Conservation (phyloP, 371 early-diverging fungal genomes). For the Mortierella sp. region DNA sequence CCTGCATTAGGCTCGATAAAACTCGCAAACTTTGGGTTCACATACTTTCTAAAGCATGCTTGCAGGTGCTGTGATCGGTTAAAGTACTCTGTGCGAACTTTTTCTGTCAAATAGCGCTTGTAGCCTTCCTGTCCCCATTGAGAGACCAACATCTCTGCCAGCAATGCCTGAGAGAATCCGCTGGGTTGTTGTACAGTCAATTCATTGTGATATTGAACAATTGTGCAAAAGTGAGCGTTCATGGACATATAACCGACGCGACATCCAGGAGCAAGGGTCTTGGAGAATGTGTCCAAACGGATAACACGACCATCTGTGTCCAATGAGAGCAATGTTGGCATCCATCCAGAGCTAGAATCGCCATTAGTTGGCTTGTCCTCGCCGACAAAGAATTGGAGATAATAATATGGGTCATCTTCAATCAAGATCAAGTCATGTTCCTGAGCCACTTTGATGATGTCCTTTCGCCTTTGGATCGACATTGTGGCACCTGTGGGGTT, state of each 20-base stretch:
- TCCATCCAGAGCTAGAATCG: constrained; percentile 7
- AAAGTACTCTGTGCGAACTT: constrained; percentile 71
- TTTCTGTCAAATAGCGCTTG: constrained; percentile 67
- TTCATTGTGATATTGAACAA: constrained; percentile 79
- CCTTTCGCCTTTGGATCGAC: constrained; percentile 68
- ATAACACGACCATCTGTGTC: constrained; percentile 85
- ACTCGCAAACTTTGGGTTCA: constrained; percentile 69
- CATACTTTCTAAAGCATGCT: constrained; percentile 61
- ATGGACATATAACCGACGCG: constrained; percentile 85
- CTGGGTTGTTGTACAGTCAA: constrained; percentile 81
- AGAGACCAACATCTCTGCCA: constrained; percentile 70
- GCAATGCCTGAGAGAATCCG: constrained; percentile 74
- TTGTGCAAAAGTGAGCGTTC: constrained; percentile 73
- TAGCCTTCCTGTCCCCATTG: constrained; percentile 79
- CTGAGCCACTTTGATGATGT: constrained; percentile 69
- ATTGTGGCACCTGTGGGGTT: constrained; percentile 82
- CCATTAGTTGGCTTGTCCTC: constrained; percentile 65
- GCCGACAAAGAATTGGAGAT: constrained; percentile 69
- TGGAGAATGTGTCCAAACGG: constrained; percentile 86
- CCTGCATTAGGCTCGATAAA: constrained; percentile 80
- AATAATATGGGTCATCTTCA: constrained; percentile 89
- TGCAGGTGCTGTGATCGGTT: constrained; percentile 73
- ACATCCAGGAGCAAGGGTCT: constrained; percentile 82
- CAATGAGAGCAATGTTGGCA: constrained; percentile 66
- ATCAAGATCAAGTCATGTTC: constrained; percentile 75